Evolutionary conservation across 2,329 filamentous ascomycete genomes (phyloP).

Genomic region (Ascochyta lentis): DNA sequence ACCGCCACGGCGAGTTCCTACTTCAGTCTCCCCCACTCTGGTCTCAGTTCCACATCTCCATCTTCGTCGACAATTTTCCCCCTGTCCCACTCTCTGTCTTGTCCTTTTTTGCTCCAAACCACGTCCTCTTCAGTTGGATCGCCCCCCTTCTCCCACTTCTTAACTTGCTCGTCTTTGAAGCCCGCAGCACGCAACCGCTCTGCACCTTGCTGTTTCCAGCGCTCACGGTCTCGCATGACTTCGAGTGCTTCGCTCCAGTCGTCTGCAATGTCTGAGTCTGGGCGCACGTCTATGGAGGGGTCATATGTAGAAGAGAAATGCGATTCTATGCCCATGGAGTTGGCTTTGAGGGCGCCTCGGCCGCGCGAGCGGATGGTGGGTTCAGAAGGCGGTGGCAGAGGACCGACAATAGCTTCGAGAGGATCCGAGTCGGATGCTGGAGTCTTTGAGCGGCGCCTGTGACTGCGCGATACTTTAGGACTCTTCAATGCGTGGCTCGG

Average conservation of each 20-base stretch:
- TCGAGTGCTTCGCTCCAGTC: conserved; percentile 85
- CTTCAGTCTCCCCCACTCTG: conserved; percentile 55
- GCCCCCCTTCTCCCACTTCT: conserved; percentile 70
- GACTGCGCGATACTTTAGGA: not conserved
- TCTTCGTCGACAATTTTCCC: conserved; percentile 66
- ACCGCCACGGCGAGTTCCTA: conserved; percentile 11
- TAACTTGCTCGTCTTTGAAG: conserved; percentile 77
- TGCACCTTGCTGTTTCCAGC: conserved; percentile 76
- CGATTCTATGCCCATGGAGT: conserved; percentile 70
- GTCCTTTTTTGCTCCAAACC: conserved; percentile 73
- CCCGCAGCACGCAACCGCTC: conserved; percentile 78
- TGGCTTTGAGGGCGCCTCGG: conserved; percentile 41
- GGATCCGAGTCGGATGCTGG: conserved; percentile 68
- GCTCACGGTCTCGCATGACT: conserved; percentile 77
- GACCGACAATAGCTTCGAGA: conserved; percentile 77
- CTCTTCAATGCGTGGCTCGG: conserved; percentile 1
- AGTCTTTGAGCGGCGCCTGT: conserved; percentile 21
- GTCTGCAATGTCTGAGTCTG: conserved; percentile 59
- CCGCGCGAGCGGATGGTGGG: conserved; percentile 50
- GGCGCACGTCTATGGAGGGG: conserved; percentile 63
- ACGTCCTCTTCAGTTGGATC: conserved; percentile 71
- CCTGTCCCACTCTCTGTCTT: conserved; percentile 71
- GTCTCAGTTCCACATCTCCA: conserved; percentile 59
- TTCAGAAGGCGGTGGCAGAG: conserved; percentile 62
- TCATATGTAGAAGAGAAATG: conserved; percentile 76